Evolutionary conservation across 805 yeast species (phyloP).

Genomic region (Zygotorulaspora danielsina): DNA sequence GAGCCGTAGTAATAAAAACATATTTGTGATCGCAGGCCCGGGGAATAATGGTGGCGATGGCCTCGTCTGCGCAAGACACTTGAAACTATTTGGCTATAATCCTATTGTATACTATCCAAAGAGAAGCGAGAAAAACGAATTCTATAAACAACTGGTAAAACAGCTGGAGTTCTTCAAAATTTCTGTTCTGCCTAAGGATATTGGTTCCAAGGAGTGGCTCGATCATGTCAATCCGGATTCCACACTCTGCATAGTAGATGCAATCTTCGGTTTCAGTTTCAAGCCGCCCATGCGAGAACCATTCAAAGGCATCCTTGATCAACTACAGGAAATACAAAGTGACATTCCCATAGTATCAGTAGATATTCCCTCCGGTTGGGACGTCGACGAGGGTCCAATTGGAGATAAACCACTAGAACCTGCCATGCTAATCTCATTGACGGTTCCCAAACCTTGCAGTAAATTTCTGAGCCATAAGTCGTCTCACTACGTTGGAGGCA

Average conservation of each 20-base stretch:
- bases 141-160: conserved; percentile 56
- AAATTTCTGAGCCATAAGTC: conserved; percentile 41
- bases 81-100: conserved; percentile 69
- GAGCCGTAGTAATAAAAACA: conserved; percentile 39
- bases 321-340: conserved; percentile 36
- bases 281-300: conserved; percentile 83
- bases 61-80: conserved; percentile 88
- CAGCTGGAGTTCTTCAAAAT: conserved; percentile 68
- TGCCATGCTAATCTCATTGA: conserved; percentile 67
- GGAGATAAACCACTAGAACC: conserved; percentile 50
- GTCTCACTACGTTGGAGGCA: conserved; percentile 81
- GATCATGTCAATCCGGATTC: conserved; percentile 30
- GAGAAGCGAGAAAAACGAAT: conserved; percentile 46
- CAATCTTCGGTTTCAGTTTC: conserved; percentile 91
- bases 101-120: conserved; percentile 83
- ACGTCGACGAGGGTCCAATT: conserved; percentile 81
- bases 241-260: conserved; percentile 61
- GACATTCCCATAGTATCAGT: conserved; percentile 66
- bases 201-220: conserved; percentile 26
- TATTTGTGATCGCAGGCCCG: conserved; percentile 82
- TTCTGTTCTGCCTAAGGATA: conserved; percentile 45
- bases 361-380: conserved; percentile 97
- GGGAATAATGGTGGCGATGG: conserved; percentile 98
- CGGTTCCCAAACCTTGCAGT: conserved; percentile 93
- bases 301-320: conserved; percentile 48